Evolutionary conservation across 2,329 filamentous ascomycete species (phyloP).

Genomic region (Paecilomyces sp.): DNA sequence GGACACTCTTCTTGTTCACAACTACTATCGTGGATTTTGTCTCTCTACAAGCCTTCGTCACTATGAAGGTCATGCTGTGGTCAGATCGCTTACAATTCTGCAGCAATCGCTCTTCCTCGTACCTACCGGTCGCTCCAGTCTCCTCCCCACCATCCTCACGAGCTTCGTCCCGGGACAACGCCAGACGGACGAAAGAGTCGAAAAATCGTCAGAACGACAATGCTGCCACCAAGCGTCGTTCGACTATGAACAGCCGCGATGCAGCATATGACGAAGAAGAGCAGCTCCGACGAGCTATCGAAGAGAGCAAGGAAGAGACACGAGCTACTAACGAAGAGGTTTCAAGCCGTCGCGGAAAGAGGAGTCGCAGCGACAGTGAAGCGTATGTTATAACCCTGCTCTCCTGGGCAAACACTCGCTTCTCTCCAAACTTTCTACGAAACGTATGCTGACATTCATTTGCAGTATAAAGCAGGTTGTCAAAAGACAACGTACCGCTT

Average conservation of each 20-base stretch:
- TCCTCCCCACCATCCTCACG: constrained; percentile 38
- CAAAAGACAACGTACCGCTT: constrained; percentile 80
- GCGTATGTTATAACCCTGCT: constrained; percentile 58
- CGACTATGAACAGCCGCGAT: constrained; percentile 94
- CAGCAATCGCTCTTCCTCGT: constrained; percentile 57
- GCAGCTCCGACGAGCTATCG: constrained; percentile 78
- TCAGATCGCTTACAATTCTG: constrained; percentile 21
- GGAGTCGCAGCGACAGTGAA: constrained; percentile 84
- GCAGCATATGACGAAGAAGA: constrained; percentile 95
- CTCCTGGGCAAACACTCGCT: neutral
- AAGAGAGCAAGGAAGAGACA: constrained; percentile 85
- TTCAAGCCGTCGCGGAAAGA: constrained; percentile 63
- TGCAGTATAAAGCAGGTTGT: constrained; percentile 60
- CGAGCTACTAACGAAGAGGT: constrained; percentile 47
- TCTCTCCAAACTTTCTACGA: constrained; percentile 5
- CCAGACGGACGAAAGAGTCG: constrained; percentile 32
- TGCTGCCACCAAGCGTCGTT: constrained; percentile 69
- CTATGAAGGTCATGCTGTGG: constrained; percentile 5
- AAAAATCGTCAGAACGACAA: constrained; percentile 46
- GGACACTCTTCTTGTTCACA: neutral
- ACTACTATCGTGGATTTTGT: neutral
- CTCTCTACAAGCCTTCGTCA: neutral
- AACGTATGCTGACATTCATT: constrained; percentile 10
- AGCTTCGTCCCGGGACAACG: constrained; percentile 33
- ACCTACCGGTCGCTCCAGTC: constrained; percentile 51